Evolutionary conservation across 2,329 filamentous ascomycete species (phyloP), one percentile per base, ranked within the genome.

Genomic region (Ciborinia camelliae): DNA sequence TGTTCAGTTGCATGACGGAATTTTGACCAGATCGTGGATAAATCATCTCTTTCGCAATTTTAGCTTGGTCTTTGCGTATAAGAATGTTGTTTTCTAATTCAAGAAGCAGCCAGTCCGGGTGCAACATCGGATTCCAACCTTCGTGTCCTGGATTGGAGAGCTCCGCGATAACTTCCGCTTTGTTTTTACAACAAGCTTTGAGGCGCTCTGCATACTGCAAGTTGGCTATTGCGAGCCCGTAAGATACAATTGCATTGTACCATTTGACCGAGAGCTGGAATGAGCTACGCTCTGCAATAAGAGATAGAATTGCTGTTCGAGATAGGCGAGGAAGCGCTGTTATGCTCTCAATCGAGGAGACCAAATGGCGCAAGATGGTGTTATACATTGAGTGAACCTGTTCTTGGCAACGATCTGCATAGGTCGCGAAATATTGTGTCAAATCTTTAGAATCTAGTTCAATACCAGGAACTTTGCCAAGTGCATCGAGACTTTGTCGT

Each of bases 1-100:
- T 91, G 67, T 89, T 90, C 2, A 91, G 73, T 69, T 90, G 86
- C 77, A 90, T 81, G 0, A 87, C 81, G 0, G 80, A 73, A 68
- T 87, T 89, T 0, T 72, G 35, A 0, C 70, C 73, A 0, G 71
- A 71, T 0, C 72, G 69, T 0, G 81, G 80, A 0, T 70, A 59
- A 2, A 79, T 81, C 83, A 91, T 90, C 26, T 81, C 71, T 0
- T 64, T 52, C 0, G 87, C 84, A 58, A 91, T 85, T 2, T 81
- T 72, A 4, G 66, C 67, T 45, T 72, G 70, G 0, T 84, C 81
- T 0, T 78, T 71, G 0, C 90, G 81, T 10, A 92, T 86, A 10
- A 86, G 71, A 1, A 91, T 78, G 0, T 81, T 80, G 41, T 80
- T 85, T 62, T 91, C 88, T 0, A 88, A 77, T 71, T 91, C 88